Base-by-base conservation (phyloP, 169 alveolate genomes). In the Plasmodium vinckei region DNA sequence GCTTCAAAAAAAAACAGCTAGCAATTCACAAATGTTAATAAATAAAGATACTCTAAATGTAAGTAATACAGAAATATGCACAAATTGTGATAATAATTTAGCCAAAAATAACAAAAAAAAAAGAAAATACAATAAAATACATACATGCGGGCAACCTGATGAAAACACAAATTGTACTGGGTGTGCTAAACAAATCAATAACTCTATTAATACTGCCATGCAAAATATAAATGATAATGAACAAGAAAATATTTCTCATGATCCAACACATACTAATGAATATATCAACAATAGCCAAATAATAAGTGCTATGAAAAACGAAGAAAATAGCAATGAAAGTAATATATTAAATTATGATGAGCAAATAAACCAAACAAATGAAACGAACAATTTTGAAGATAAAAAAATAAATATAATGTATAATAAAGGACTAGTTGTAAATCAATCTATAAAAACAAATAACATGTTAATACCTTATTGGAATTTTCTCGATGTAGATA, bases 381-480 rank as follows among this genome's bases (percentile, higher is more conserved):
- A 23, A 23, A 42, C 15, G 9, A 39, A 47, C n/a, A 42, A n/a
- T 9, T n/a, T 23, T 33, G 63, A 68, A 69, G 54, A 64, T 1
- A 63, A 59, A 84, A 19, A 54, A 33, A 42, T 57, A 57, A 84
- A 84, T 53, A 70, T 69, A 23, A 69, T 86, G 67, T 86, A 86
- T 54, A 86, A 86, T 59, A 68, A 86, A 49, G 91, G 91, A 2
- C 53, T 86, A 39, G 91, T 86, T 21, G 71, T 68, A 57, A 86
- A 86, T 70, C 69, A 86, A 59, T 42, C 44, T 13, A 59, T 86
- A 6, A 70, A 57, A 59, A 54, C 86, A 12, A 56, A 65, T 21
- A 56, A 49, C 21, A 47, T 86, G 72, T 49, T 86, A 3, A 86
- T 86, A 25, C 91, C 91, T 12, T 86, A 86, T 64, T 86, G 91